Base-by-base conservation (phyloP, 495 filamentous ascomycete species). In the Penicillium steckii region DNA sequence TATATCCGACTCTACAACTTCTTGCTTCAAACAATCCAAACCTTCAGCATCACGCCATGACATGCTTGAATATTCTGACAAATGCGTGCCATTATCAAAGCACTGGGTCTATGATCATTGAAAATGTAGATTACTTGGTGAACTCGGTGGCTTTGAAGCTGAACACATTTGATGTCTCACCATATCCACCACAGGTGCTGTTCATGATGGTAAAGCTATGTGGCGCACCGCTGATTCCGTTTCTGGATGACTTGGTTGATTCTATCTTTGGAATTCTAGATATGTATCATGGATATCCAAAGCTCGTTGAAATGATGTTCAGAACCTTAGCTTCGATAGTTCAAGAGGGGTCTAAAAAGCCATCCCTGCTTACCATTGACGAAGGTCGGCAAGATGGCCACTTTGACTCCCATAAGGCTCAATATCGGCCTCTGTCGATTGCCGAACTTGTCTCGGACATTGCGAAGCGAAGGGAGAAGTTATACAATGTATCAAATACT, bases 101-200 rank as follows among this genome's bases (percentile, higher is more conserved):
- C 57, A 84, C 91, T 8, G 85, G 86, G 26, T 83, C 89, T 9
- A 74, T 99, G 53, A 84, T 99, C 40, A 80, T 97, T 41, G 85
- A 90, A 25, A 99, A 99, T 55, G 91, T 88, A 21, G 94, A 99
- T 67, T 99, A 99, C 65, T 86, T 99, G 70, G 86, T 96, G 42
- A 97, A 97, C 63, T 88, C 93, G 0, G 84, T 97, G 5, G 88
- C 88, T 0, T 72, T 97, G 19, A 90, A 93, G 50, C 77, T 99
- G 23, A 96, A 95, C 56, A 90, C 84, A 0, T 90, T 95, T 60
- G 90, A 97, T 46, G 83, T 97, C 47, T 93, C 90, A 0, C 93
- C 93, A 2, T 86, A 95, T 50, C 90, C 91, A 8, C 91, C 92
- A 13, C 86, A 90, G 57, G 95, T 97, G 0, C 74, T 99, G 12